Evolutionary conservation across 2,329 filamentous ascomycete species (phyloP).

Genomic region (Celoporthe dispersa): DNA sequence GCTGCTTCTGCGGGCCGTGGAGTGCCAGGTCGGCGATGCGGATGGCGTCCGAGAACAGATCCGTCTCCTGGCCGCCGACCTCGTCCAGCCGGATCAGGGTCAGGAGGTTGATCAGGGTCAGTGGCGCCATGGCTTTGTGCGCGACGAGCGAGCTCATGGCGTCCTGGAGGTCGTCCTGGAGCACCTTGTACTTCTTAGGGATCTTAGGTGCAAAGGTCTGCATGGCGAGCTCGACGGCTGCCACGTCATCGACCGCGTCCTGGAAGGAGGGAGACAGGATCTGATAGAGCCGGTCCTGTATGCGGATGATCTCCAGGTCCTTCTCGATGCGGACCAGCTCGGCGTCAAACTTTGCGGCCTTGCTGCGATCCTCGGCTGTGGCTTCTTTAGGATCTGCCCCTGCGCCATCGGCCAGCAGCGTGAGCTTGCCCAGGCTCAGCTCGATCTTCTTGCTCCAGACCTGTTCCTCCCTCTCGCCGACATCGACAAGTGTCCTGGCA

Average conservation of each 20-base stretch:
- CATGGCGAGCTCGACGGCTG: conserved; percentile 76
- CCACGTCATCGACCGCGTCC: conserved; percentile 77
- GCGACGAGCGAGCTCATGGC: conserved; percentile 71
- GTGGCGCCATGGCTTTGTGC: conserved; percentile 71
- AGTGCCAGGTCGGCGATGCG: conserved; percentile 60
- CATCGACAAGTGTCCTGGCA: conserved; percentile 68
- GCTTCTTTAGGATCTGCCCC: conserved; percentile 32
- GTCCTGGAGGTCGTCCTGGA: conserved; percentile 73
- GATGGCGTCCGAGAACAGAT: conserved; percentile 78
- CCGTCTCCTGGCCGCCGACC: conserved; percentile 57
- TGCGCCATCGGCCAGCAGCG: conserved; percentile 67
- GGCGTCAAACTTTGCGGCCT: conserved; percentile 39
- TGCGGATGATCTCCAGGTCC: conserved; percentile 69
- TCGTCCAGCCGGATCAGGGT: conserved; percentile 68
- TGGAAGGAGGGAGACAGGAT: conserved; percentile 70
- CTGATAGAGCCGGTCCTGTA: conserved; percentile 81
- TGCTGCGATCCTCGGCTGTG: conserved; percentile 32
- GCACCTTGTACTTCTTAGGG: conserved; percentile 64
- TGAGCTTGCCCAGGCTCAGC: conserved; percentile 84
- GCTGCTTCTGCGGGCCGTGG: conserved; percentile 59
- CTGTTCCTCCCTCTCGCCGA: conserved; percentile 75
- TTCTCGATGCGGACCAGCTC: conserved; percentile 61
- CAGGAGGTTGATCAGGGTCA: conserved; percentile 72
- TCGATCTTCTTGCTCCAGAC: conserved; percentile 95
- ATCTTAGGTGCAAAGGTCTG: conserved; percentile 64